Base-by-base conservation (phyloP, 257 asterid genomes). In the Forsythia suspensa region DNA sequence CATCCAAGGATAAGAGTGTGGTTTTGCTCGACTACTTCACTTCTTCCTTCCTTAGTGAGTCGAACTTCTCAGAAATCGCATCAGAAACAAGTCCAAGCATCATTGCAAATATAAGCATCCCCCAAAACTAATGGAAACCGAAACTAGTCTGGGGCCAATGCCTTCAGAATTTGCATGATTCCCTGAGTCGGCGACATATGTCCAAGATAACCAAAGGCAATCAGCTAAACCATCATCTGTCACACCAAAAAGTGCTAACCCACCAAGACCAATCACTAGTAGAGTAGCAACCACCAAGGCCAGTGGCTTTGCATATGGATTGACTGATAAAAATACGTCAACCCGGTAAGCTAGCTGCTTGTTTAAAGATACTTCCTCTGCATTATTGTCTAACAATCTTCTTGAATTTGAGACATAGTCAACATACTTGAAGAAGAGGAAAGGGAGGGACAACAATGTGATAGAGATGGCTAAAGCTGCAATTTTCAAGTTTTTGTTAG, bases 71-170 rank as follows among this genome's bases (percentile, higher is more conserved):
- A 68, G 97, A 94, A 76, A 94, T 94, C 6, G 97, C 94, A 92
- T 94, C 98, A 70, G 95, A 92, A 74, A 94, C 96, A 59, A 94
- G 94, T 77, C 97, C 98, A 77, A 94, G 98, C 98, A 94, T 91
- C 98, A 94, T 94, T 69, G 96, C 97, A 88, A 94, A 94, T 80
- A 94, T 92, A 79, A 94, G 97, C 98, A 94, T 94, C 82, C 98
- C 81, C 97, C 97, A 11, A 90, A 94, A 81, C 93, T 93, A 86
- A 93, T 86, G 71, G 94, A 86, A 74, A 93, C 94, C 2, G 96
- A 91, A 68, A 91, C 98, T 78, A 91, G 82, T 52, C 94, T 86
- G 63, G 92, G 92, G 70, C 97, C 96, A 10, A 89, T 61, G 85
- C 96, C 97, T 84, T 89, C 96, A 76, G 97, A 90, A 84, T 88